Percentiles rank a stretch among this genome's conserved stretches.
Evolutionary conservation across 345 rosid species (phyloP).

Genomic region (Brassica napus): DNA sequence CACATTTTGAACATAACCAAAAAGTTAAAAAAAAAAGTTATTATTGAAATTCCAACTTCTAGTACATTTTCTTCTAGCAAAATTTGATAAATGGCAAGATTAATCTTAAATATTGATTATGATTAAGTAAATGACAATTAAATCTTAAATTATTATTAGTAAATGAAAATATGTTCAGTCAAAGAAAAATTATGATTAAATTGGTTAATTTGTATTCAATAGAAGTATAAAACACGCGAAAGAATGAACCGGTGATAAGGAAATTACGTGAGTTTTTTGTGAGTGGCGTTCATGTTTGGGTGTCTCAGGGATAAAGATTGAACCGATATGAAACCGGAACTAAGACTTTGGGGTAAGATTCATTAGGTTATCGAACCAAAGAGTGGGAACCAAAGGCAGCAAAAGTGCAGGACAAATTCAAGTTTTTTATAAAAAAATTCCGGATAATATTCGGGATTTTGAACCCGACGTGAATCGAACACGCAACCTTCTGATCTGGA

Average conservation of each 20-base stretch:
- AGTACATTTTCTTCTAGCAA: background rate
- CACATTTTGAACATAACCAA: background rate
- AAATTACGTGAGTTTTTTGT: background rate
- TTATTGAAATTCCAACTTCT: background rate
- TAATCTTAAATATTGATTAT: background rate
- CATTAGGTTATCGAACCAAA: background rate
- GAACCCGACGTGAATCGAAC: slow-evolving; percentile 96
- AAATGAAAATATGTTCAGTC: background rate
- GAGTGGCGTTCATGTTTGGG: background rate
- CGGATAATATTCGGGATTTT: slow-evolving; percentile 27
- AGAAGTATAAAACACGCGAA: background rate
- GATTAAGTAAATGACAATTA: background rate
- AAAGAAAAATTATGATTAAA: background rate
- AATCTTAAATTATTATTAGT: background rate
- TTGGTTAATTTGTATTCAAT: background rate
- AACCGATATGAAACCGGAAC: background rate
- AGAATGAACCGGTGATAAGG: background rate
- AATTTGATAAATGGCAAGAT: background rate
- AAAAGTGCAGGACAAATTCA: background rate
- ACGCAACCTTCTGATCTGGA: slow-evolving; percentile 98
- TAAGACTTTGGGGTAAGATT: background rate
- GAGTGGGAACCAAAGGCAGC: background rate
- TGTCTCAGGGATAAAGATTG: background rate
- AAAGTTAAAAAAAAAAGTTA: background rate
- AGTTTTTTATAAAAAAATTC: background rate